These are phyloP conservation scores for Solanum verrucosum DNA, from an alignment of 257 asterid genomes.

Conservation along the genomic window DNA sequence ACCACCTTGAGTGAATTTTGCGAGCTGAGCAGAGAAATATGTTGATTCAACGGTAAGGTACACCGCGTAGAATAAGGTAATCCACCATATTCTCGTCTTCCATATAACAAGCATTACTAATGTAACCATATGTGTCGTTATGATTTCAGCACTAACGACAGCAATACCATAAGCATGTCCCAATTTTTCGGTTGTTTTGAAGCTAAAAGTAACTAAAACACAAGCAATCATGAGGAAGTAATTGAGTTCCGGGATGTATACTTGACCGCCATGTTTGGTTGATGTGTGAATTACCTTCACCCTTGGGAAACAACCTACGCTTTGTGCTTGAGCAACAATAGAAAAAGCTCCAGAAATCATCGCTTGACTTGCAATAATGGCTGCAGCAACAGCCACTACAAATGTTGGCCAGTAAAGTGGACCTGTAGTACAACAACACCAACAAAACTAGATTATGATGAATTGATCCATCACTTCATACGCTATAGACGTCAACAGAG, in stretches of 20 bases:
- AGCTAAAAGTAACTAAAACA: constrained; percentile 32
- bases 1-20: constrained; percentile 63
- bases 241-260: constrained; percentile 68
- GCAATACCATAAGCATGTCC: constrained; percentile 84
- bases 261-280: constrained; percentile 56
- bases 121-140: constrained; percentile 44
- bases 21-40: constrained; percentile 42
- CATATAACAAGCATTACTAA: constrained; percentile 57
- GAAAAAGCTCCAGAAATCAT: constrained; percentile 70
- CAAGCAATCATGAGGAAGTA: constrained; percentile 67
- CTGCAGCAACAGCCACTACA: constrained; percentile 60
- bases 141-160: constrained; percentile 57
- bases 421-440: constrained; percentile 10
- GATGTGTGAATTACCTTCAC: constrained; percentile 70
- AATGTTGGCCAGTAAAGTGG: constrained; percentile 68
- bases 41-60: constrained; percentile 25
- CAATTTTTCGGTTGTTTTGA: constrained; percentile 44
- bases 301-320: constrained; percentile 59
- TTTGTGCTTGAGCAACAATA: constrained; percentile 52
- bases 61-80: constrained; percentile 23
- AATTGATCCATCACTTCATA: background rate
- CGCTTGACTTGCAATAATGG: constrained; percentile 78
- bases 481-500: constrained; percentile 9
- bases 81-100: constrained; percentile 51
- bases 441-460: background rate